Percentiles rank a stretch among this genome's conserved stretches.
Conservation (phyloP, 2,329 filamentous ascomycete genomes). For the Sarocladium oryzae region DNA sequence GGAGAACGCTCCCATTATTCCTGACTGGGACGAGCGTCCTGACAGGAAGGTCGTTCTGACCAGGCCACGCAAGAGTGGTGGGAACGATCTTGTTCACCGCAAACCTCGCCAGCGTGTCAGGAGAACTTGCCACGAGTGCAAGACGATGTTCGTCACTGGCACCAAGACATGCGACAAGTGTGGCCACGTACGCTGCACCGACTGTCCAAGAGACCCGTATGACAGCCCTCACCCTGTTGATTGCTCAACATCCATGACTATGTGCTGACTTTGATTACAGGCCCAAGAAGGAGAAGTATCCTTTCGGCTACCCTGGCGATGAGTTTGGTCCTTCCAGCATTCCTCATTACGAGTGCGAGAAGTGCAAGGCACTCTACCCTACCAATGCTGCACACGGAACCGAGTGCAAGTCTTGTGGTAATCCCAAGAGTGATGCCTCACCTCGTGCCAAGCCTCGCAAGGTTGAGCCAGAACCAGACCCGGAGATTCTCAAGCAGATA, state of each 20-base stretch:
- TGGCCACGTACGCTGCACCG: conserved; percentile 67
- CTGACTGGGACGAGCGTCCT: conserved; percentile 39
- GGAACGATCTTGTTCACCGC: conserved; percentile 66
- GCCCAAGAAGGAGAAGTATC: conserved; percentile 62
- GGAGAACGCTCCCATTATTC: conserved; percentile 47
- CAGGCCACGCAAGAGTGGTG: conserved; percentile 58
- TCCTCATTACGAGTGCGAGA: conserved; percentile 53
- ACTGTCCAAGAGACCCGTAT: conserved; percentile 75
- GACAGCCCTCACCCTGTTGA: conserved; percentile 31
- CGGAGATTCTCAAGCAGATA: conserved; percentile 50
- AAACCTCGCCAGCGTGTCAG: conserved; percentile 66
- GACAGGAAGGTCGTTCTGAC: conserved; percentile 49
- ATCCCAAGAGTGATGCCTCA: conserved; percentile 54
- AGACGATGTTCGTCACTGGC: conserved; percentile 51
- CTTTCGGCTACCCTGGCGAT: conserved; percentile 64
- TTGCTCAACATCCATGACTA: conserved; percentile 1
- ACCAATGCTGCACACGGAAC: conserved; percentile 42
- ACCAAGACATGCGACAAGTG: conserved; percentile 62
- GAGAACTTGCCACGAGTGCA: conserved; percentile 70
- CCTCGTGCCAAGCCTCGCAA: conserved; percentile 52
- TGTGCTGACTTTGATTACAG: conserved; percentile 26
- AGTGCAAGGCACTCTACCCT: conserved; percentile 55
- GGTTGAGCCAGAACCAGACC: conserved; percentile 55
- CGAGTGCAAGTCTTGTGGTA: conserved; percentile 53
- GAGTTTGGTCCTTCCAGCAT: conserved; percentile 45